phyloP scores from a whole-genome alignment of 2,329 filamentous ascomycete genomes.

The Claviceps pazoutovae region DNA sequence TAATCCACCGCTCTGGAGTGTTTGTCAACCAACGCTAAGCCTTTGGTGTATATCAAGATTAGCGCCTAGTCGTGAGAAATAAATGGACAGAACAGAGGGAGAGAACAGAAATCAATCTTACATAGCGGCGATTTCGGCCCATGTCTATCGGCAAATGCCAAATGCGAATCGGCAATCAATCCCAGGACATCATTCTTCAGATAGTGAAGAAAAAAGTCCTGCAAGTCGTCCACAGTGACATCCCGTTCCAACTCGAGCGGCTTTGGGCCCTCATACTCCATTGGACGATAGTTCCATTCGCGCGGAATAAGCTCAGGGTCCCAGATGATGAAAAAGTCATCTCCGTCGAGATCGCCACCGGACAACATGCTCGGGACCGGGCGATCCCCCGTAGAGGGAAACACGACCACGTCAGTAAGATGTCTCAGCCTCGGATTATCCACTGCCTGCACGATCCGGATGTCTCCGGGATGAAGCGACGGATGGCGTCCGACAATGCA shows the following conservation, averaged over 20 bases:
- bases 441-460: conserved; percentile 76
- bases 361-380: conserved; percentile 91
- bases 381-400: conserved; percentile 69
- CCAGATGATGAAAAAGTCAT: conserved; percentile 94
- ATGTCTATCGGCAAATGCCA: conserved; percentile 57
- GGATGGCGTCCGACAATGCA: conserved; percentile 86
- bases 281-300: conserved; percentile 59
- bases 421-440: conserved; percentile 60
- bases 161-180: conserved; percentile 67
- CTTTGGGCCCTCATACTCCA: conserved; percentile 55
- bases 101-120: conserved; percentile 19
- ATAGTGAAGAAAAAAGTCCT: conserved; percentile 76
- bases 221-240: conserved; percentile 61
- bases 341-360: conserved; percentile 87
- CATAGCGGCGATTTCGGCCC: conserved; percentile 60
- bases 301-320: conserved; percentile 58
- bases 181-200: conserved; percentile 82
- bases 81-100: too few species aligned
- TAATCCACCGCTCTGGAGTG: conserved; percentile 93
- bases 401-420: conserved; percentile 72
- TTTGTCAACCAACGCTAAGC: conserved; percentile 56
- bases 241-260: conserved; percentile 42
- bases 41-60: conserved; percentile 19
- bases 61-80: neutral
- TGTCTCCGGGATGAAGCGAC: conserved; percentile 82